phyloP scores from a whole-genome alignment of 805 yeast species.

The Candida oleophila region DNA sequence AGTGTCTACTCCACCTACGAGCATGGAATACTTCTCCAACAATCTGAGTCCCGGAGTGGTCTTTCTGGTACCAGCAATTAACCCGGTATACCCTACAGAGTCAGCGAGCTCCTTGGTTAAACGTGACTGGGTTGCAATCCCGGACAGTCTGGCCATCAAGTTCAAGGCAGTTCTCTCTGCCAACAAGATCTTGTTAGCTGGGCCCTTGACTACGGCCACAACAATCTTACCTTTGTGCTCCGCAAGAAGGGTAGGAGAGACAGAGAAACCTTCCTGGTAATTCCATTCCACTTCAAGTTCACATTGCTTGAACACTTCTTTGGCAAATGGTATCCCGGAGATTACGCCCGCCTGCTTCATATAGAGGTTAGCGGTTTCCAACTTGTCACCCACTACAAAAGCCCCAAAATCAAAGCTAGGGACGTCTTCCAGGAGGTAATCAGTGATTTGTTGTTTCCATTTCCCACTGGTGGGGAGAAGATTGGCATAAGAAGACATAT shows the following conservation, averaged over 20 bases:
- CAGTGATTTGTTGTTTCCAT: conserved; percentile 79
- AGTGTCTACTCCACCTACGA: conserved; percentile 91
- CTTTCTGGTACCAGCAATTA: conserved; percentile 93
- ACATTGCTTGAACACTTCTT: conserved; percentile 80
- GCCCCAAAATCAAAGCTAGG: conserved; percentile 96
- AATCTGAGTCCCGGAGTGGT: conserved; percentile 95
- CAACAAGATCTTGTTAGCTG: conserved; percentile 72
- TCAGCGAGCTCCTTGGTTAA: conserved; percentile 61
- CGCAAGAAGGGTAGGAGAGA: conserved; percentile 41
- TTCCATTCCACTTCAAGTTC: conserved; percentile 71
- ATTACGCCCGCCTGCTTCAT: conserved; percentile 81
- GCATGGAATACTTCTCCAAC: conserved; percentile 89
- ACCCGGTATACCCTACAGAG: conserved; percentile 68
- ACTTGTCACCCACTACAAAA: conserved; percentile 80
- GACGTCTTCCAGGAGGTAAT: conserved; percentile 81
- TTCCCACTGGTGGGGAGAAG: conserved; percentile 71
- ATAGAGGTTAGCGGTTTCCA: conserved; percentile 70
- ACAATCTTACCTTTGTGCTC: conserved; percentile 54
- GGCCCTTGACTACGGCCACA: conserved; percentile 78
- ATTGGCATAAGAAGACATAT: conserved; percentile 38
- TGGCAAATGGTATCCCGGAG: conserved; percentile 86
- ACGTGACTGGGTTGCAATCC: conserved; percentile 77
- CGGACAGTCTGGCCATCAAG: conserved; percentile 77
- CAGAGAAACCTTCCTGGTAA: conserved; percentile 61
- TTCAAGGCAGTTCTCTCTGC: conserved; percentile 89